phyloP scores from a whole-genome alignment of 179 eudicot genomes.

The Spergularia azorica region DNA sequence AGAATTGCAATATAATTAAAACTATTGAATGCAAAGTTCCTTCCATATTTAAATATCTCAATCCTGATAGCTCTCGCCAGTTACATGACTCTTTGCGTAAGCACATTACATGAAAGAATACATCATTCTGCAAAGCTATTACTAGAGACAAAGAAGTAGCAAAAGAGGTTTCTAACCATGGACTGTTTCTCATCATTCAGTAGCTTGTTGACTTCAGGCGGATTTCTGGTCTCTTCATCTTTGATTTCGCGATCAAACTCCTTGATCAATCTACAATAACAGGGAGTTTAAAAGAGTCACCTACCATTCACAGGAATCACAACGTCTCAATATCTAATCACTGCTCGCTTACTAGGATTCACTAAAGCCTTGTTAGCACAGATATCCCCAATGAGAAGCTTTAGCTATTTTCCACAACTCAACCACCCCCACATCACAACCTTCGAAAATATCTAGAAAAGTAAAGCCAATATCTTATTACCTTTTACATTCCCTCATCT shows the following conservation, averaged over 20 bases:
- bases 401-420: neutral
- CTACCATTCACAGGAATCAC: slow-evolving; percentile 1
- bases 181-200: slow-evolving; percentile 95
- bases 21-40: neutral
- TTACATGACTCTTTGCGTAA: neutral
- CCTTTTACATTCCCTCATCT: slow-evolving; percentile 99
- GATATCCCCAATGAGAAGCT: no score
- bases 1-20: neutral
- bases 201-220: slow-evolving; percentile 84
- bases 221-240: slow-evolving; percentile 78
- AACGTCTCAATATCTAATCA: neutral
- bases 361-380: no score
- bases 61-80: neutral
- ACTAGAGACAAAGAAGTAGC: neutral
- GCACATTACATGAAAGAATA: slow-evolving; percentile 4
- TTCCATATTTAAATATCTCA: neutral
- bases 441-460: neutral
- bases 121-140: neutral
- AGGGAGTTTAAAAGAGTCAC: neutral
- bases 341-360: neutral
- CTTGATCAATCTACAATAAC: slow-evolving; percentile 64
- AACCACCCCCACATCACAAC: slow-evolving; percentile 1
- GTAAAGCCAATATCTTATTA: slow-evolving; percentile 17
- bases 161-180: slow-evolving; percentile 52
- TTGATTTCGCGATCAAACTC: slow-evolving; percentile 98